Evolutionary conservation across 495 filamentous ascomycete genomes (phyloP).

Genomic region (Tuber magnatum): DNA sequence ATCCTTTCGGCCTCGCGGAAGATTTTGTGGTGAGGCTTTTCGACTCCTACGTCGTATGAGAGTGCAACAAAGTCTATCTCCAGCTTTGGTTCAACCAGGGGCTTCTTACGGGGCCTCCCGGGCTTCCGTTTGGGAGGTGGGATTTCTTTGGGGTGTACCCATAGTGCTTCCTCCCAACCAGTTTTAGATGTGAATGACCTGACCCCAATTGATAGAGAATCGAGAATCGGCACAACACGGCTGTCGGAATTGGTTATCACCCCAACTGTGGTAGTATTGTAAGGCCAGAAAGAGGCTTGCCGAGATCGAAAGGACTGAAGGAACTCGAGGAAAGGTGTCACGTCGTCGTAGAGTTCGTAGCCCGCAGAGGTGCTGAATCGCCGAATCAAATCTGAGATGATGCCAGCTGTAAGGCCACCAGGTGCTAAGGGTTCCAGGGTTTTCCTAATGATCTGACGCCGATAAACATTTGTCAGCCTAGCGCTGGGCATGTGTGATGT

Average conservation of each 20-base stretch:
- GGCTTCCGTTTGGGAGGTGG: neutral
- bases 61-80: conserved; percentile 63
- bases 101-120: neutral
- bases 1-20: conserved; percentile 55
- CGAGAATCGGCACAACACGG: conserved; percentile 56
- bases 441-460: conserved; percentile 44
- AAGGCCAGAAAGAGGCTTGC: conserved; percentile 42
- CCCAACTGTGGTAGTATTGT: conserved; percentile 50
- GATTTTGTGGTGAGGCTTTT: conserved; percentile 59
- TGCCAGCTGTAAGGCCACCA: conserved; percentile 44
- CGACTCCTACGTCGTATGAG: conserved; percentile 64
- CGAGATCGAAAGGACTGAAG: conserved; percentile 38
- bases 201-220: conserved; percentile 55
- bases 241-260: conserved; percentile 74
- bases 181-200: conserved; percentile 36
- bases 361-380: conserved; percentile 58
- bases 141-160: neutral
- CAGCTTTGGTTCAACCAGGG: conserved; percentile 4
- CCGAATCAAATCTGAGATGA: conserved; percentile 52
- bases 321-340: conserved; percentile 49
- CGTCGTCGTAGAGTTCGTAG: conserved; percentile 55
- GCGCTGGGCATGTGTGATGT: neutral
- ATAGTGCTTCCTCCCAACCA: conserved; percentile 8
- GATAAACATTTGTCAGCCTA: neutral
- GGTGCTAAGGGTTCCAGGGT: conserved; percentile 42